These are phyloP conservation scores for Fonsecaea monophora DNA, from an alignment of 2,329 filamentous ascomycete genomes.

Conservation along the genomic window DNA sequence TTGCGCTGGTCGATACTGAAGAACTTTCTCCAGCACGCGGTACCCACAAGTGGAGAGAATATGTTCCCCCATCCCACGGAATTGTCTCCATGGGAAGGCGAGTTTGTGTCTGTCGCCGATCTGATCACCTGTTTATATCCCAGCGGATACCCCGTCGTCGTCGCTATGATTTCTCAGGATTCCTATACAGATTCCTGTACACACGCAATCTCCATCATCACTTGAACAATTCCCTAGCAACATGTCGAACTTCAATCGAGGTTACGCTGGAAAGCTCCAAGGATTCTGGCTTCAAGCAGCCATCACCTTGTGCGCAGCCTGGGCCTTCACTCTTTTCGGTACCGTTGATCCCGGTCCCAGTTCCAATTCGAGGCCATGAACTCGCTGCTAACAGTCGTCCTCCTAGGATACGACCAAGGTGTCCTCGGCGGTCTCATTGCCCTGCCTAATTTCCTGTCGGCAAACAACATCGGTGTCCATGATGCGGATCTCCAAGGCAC, in stretches of 20 bases:
- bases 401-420: conserved; percentile 34
- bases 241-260: conserved; percentile 34
- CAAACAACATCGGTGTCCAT: conserved; percentile 26
- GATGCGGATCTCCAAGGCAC: conserved; percentile 58
- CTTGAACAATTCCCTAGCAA: background rate
- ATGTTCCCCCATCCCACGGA: background rate
- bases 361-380: background rate
- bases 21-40: background rate
- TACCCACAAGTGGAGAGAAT: background rate
- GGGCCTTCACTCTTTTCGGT: conserved; percentile 34
- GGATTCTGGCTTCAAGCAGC: conserved; percentile 30
- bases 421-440: conserved; percentile 58
- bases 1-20: background rate
- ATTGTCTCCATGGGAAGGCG: conserved; percentile 5
- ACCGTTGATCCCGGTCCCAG: background rate
- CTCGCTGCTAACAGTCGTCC: conserved; percentile 1
- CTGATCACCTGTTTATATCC: conserved; percentile 8
- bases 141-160: background rate
- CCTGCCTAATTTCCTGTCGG: conserved; percentile 54
- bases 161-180: background rate
- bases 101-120: background rate
- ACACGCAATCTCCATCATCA: background rate
- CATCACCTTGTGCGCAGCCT: conserved; percentile 33
- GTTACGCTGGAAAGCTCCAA: conserved; percentile 24
- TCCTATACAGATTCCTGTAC: background rate